Conservation (phyloP, 2,329 filamentous ascomycete species). For the Colletotrichum incanum region DNA sequence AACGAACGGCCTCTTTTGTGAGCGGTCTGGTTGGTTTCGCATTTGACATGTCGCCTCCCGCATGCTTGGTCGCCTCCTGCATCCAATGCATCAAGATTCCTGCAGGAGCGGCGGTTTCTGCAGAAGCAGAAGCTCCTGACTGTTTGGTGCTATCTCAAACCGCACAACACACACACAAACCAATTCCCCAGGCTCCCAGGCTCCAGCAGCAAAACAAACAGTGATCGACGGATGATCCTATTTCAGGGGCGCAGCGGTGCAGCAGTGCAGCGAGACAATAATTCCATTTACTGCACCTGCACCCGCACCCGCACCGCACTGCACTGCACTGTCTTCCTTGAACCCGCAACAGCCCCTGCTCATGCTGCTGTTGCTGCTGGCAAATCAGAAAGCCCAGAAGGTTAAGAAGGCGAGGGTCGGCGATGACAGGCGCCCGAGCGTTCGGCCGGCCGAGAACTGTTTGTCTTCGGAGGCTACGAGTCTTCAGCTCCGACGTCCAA, state of each 20-base stretch:
- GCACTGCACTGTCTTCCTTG: not conserved
- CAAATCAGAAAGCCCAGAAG: not conserved
- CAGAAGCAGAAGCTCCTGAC: not conserved
- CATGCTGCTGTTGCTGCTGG: not conserved
- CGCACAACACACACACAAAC: not conserved
- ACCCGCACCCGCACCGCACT: not conserved
- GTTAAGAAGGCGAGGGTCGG: not conserved
- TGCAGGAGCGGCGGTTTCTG: not conserved
- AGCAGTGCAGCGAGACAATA: conserved; percentile 3
- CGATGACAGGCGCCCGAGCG: conserved; percentile 13
- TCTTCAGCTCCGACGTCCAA: conserved; percentile 21
- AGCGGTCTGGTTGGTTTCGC: not conserved
- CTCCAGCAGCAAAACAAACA: not conserved
- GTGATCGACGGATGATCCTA: conserved; percentile 7
- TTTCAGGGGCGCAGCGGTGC: not conserved
- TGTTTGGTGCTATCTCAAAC: not conserved
- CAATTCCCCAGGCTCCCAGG: not conserved
- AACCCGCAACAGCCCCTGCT: not conserved
- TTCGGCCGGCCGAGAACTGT: conserved; percentile 35
- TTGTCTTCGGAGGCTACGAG: conserved; percentile 19
- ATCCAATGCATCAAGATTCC: not conserved
- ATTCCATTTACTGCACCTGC: not conserved
- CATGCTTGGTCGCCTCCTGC: not conserved
- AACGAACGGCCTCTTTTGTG: not conserved
- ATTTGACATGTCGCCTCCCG: not conserved